phyloP scores from a whole-genome alignment of 192 early-diverging fungal genomes.

The Thamnidium elegans region DNA sequence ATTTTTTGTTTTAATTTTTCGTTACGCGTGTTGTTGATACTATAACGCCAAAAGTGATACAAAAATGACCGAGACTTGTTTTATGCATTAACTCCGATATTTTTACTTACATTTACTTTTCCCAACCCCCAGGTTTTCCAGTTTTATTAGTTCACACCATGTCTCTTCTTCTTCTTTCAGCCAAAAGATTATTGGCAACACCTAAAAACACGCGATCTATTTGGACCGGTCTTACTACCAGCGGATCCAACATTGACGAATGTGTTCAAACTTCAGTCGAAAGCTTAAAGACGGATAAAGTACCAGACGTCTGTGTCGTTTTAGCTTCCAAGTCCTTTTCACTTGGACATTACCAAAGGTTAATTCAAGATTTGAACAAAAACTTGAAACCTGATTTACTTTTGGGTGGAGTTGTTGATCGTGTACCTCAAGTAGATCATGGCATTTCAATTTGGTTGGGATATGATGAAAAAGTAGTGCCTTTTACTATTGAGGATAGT shows the following conservation, averaged over 20 bases:
- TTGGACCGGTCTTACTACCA: constrained; percentile 15
- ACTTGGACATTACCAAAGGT: background rate
- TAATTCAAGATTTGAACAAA: constrained; percentile 6
- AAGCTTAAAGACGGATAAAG: background rate
- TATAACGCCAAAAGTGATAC: too few relatives aligned
- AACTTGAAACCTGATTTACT: constrained; percentile 7
- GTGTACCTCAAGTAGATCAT: constrained; percentile 22
- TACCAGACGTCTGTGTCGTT: constrained; percentile 5
- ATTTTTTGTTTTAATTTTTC: too few relatives aligned
- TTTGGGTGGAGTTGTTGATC: constrained; percentile 35
- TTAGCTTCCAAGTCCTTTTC: constrained; percentile 33
- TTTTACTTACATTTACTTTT: too few relatives aligned
- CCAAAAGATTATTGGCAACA: too few relatives aligned
- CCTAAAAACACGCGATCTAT: background rate
- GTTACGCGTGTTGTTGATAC: too few relatives aligned
- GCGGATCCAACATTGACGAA: constrained; percentile 12
- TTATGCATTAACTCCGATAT: too few relatives aligned
- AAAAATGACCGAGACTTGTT: too few relatives aligned
- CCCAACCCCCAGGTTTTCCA: too few relatives aligned
- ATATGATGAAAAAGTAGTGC: constrained; percentile 19
- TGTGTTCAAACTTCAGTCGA: constrained; percentile 7
- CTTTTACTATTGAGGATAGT: constrained; percentile 24
- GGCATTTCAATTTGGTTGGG: constrained; percentile 31
- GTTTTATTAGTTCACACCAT: too few relatives aligned
- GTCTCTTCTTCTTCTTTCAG: too few relatives aligned